Evolutionary conservation across 805 yeast genomes (phyloP), one percentile per base, ranked within the genome.

Genomic region (Ascoidea tarda): DNA sequence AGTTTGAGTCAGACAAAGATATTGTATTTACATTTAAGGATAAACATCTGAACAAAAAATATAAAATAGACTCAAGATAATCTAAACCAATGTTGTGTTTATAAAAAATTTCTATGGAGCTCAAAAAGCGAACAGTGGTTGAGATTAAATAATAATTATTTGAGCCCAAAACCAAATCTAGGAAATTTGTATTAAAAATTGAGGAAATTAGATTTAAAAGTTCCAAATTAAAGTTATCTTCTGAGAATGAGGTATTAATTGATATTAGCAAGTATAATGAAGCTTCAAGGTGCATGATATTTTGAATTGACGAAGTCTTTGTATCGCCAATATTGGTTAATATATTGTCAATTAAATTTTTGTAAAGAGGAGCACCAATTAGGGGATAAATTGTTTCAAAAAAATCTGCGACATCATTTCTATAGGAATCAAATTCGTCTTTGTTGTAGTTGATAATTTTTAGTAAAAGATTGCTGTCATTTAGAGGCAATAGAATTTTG

Each of bases 381-480:
- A 86, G 69, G 0, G 88, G 77, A 69, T 83, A 87, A 1, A 83
- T 66, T 0, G 79, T 71, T 52, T 88, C 93, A 57, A 87, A 77
- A 46, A 90, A 71, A 59, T 93, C 98, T 1, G 83, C 76, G 6
- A 84, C 83, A 55, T 84, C 91, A 38, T 78, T 68, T 59, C 97
- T 74, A 64, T 79, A 91, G 32, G 79, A 74, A 28, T 67, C 66
- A 60, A 89, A 87, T 57, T 84, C 95, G 21, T 74, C 72, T 53
- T 69, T 64, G 32, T 62, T 62, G 6, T 68, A 31, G 5, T 14
- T 12, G n/a, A 51, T 46, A 10, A 53, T 32, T 32, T 66, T 31
- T 59, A 60, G 21, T 66, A 59, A 73, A 69, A 68, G 14, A 51
- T 21, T 5, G 14, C 16, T 2, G 46, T 50, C 42, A 5, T 46